Base-by-base conservation (phyloP, 148 eudicot species). In the Drosera capensis region DNA sequence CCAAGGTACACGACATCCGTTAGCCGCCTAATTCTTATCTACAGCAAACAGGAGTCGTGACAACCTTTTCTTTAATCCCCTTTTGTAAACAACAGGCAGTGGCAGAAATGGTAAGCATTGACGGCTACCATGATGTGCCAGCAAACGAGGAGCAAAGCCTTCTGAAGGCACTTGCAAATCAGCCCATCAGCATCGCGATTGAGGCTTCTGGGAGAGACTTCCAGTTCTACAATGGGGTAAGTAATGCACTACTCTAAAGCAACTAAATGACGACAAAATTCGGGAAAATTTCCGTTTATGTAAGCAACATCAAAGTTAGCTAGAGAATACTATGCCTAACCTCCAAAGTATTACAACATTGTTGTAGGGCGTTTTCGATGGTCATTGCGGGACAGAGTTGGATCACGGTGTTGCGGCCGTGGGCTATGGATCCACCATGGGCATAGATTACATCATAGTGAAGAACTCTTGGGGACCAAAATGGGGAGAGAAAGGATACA, bases 181-280 rank as follows among this genome's bases (percentile, higher is more conserved):
- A 90, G 58, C 99, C 99, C 13, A n/a, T 90, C 12, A 90, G 99
- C 23, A 78, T 90, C 15, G 95, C 86, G 54, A 71, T 90, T 20
- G 87, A 84, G 20, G 99, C 99, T 37, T 81, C 95, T 12, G 71
- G 78, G 11, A 72, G 88, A 66, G 95, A 90, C 75, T 90, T 90
- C 71, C 99, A 90, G 45, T 90, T 90, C 64, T 90, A 90, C 67
- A 81, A 77, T n/a, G 99, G 95, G 74, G 95, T 83, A 79, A 20
- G 48, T 35, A 14, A 51, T n/a, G n/a, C n/a, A n/a, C n/a, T n/a
- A n/a, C n/a, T n/a, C n/a, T n/a, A n/a, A n/a, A n/a, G n/a, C n/a
- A n/a, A n/a, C n/a, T n/a, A n/a, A n/a, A n/a, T n/a, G n/a, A n/a
- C n/a, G 0, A 29, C 2, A 14, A 20, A 30, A 9, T 24, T 48